phyloP scores from a whole-genome alignment of 345 rosid species.

The Clarkia xantiana region DNA sequence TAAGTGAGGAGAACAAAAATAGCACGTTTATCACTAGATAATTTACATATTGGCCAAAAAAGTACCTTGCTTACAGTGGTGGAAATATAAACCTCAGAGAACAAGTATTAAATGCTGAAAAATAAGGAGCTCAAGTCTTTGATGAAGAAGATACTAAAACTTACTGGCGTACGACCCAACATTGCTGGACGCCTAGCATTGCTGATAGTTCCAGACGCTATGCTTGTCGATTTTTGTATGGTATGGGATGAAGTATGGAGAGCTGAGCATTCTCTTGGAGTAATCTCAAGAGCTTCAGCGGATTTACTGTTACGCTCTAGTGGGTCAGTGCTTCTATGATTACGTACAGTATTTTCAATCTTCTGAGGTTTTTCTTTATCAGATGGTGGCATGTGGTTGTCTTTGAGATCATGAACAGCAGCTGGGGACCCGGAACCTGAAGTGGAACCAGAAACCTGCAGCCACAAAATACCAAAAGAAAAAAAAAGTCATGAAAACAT shows the following conservation, averaged over 20 bases:
- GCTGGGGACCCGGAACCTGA: slow-evolving; percentile 21
- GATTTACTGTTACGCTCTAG: too few species aligned
- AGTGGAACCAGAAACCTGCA: slow-evolving; percentile 23
- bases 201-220: slow-evolving; percentile 16
- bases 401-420: slow-evolving; percentile 10
- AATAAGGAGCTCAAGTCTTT: too few species aligned
- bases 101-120: too few species aligned
- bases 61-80: too few species aligned
- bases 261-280: slow-evolving; percentile 16
- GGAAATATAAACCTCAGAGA: too few species aligned
- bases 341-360: slow-evolving; percentile 8
- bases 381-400: slow-evolving; percentile 1
- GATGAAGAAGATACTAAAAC: slow-evolving; percentile 14
- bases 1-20: slow-evolving; percentile 3
- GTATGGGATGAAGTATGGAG: slow-evolving; percentile 13
- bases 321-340: too few species aligned
- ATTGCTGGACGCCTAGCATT: slow-evolving; percentile 15
- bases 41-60: too few species aligned
- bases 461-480: slow-evolving; percentile 15
- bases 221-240: slow-evolving; percentile 24
- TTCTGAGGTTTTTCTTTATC: slow-evolving; percentile 13
- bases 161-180: slow-evolving; percentile 71
- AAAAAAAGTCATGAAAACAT: too few species aligned
- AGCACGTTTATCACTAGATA: too few species aligned
- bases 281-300: neutral